Conservation (phyloP, 768 basidiomycete species). For the Pilatotrama ljubarskyi region DNA sequence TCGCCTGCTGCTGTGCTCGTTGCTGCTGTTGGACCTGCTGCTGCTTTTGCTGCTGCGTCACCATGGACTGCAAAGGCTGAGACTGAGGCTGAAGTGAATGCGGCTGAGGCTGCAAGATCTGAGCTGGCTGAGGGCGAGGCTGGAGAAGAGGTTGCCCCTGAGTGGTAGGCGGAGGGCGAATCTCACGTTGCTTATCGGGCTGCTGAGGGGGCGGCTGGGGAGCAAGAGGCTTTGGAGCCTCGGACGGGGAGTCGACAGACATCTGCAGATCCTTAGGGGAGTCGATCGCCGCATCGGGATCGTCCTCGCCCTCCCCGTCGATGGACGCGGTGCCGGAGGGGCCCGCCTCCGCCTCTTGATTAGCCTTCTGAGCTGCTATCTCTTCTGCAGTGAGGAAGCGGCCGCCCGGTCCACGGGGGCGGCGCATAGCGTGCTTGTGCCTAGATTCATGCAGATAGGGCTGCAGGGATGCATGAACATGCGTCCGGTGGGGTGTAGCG, state of each 20-base stretch:
- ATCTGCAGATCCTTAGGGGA: constrained; percentile 24
- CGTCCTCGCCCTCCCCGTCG: constrained; percentile 45
- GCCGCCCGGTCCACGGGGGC: constrained; percentile 95
- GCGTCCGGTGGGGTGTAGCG: constrained; percentile 6
- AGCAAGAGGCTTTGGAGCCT: constrained; percentile 4
- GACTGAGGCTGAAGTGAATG: not conserved
- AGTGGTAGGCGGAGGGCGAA: constrained; percentile 1
- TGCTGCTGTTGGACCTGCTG: constrained; percentile 3
- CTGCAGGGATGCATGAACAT: constrained; percentile 12
- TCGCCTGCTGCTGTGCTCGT: constrained; percentile 18
- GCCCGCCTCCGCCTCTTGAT: constrained; percentile 37
- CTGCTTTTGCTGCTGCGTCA: constrained; percentile 7
- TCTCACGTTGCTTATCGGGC: constrained; percentile 16
- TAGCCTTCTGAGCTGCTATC: constrained; percentile 77
- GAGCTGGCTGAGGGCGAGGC: constrained; percentile 28
- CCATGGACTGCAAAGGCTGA: constrained; percentile 19
- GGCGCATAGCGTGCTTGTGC: constrained; percentile 97
- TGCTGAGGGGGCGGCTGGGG: constrained; percentile 4
- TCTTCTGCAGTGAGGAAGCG: constrained; percentile 97
- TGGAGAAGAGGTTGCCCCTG: constrained; percentile 25
- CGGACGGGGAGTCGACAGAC: constrained; percentile 25
- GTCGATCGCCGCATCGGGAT: constrained; percentile 25
- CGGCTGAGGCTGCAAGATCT: constrained; percentile 5
- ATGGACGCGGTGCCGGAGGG: constrained; percentile 33
- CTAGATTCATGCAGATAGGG: constrained; percentile 98